A percentile compares a stretch with the other conserved stretches of the same genome.
phyloP scores from a whole-genome alignment of 2,329 filamentous ascomycete species.

The Fusarium sp. region DNA sequence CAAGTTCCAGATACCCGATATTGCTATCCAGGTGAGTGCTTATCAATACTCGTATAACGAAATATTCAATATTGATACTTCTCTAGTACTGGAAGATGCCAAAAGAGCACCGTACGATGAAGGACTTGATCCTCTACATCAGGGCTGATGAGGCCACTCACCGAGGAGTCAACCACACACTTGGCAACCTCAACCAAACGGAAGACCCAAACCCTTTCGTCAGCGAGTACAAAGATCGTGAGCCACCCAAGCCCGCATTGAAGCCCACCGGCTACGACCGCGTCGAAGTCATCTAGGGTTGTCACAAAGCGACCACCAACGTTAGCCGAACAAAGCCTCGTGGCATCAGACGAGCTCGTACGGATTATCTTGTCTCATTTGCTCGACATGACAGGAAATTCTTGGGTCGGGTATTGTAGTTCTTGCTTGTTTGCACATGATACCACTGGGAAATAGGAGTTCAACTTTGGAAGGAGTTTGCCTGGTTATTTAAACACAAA shows the following conservation, averaged over 20 bases:
- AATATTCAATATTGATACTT: constrained; percentile 1
- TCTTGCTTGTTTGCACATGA: constrained; percentile 4
- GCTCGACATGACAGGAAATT: background rate
- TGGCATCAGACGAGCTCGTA: background rate
- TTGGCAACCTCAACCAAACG: constrained; percentile 86
- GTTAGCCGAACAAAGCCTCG: background rate
- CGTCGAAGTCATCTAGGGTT: constrained; percentile 74
- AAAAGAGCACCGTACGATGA: constrained; percentile 82
- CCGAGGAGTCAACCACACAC: constrained; percentile 94
- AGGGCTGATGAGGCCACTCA: constrained; percentile 90
- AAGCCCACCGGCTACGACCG: constrained; percentile 84
- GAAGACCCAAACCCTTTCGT: constrained; percentile 94
- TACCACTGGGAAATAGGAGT: constrained; percentile 23
- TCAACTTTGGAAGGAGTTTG: background rate
- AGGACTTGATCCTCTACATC: constrained; percentile 87
- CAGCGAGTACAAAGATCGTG: constrained; percentile 78
- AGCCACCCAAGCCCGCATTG: constrained; percentile 71
- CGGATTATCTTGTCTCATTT: background rate
- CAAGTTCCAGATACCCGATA: constrained; percentile 82
- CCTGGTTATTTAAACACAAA: background rate
- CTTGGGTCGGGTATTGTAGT: background rate
- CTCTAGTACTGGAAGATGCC: constrained; percentile 90
- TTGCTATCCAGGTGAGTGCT: constrained; percentile 72
- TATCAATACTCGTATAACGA: background rate
- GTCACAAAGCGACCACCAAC: background rate